Evolutionary conservation across 352 stramenopile species (phyloP).

Genomic region (Phytopythium vexans): DNA sequence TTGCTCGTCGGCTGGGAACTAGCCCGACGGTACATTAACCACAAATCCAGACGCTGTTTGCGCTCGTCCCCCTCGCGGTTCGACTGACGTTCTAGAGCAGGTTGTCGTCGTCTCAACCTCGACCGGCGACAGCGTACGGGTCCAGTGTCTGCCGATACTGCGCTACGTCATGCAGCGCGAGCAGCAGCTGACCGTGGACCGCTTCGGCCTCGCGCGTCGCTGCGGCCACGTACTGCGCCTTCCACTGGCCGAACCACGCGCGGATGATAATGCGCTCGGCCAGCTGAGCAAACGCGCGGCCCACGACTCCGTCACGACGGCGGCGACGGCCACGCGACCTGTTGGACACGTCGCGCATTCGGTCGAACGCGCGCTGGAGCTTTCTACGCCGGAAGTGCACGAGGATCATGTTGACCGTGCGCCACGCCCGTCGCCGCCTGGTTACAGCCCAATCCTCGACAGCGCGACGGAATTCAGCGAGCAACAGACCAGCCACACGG

Average conservation of each 20-base stretch:
- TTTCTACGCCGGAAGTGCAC: too few species aligned
- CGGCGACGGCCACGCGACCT: background rate
- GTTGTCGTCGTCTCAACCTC: background rate
- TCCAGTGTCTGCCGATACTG: constrained; percentile 35
- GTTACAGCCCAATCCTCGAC: too few species aligned
- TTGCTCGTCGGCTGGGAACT: too few species aligned
- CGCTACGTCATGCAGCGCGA: constrained; percentile 29
- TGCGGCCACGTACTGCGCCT: constrained; percentile 35
- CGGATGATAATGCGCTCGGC: constrained; percentile 17
- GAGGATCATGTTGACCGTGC: too few species aligned
- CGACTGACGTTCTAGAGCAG: background rate
- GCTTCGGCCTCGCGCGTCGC: constrained; percentile 42
- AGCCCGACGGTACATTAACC: too few species aligned
- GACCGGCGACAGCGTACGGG: constrained; percentile 8
- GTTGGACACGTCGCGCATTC: too few species aligned
- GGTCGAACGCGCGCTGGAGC: too few species aligned
- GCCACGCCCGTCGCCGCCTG: too few species aligned
- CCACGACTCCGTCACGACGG: constrained; percentile 10
- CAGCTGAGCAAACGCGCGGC: constrained; percentile 21
- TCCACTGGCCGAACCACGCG: constrained; percentile 44
- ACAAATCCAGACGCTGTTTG: too few species aligned
- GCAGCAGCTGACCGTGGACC: constrained; percentile 41
- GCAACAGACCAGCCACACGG: too few species aligned
- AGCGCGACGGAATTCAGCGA: too few species aligned
- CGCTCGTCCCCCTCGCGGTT: background rate